Evolutionary conservation across 2,329 filamentous ascomycete species (phyloP).

Genomic region (Fulvia fulva): DNA sequence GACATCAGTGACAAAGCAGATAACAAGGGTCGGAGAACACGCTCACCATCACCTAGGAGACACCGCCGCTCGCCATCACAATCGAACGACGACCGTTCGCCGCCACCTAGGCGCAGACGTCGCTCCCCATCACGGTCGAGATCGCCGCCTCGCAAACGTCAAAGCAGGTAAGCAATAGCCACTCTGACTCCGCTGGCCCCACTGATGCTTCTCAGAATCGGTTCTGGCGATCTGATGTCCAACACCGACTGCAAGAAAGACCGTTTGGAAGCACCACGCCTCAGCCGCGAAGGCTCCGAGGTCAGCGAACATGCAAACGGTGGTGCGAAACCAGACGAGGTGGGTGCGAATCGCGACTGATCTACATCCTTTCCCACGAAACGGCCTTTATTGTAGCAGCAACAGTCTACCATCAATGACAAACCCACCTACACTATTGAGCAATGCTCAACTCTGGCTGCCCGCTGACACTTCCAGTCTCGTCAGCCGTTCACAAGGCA

Average conservation of each 20-base stretch:
- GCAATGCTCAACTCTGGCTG: neutral
- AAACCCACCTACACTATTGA: neutral
- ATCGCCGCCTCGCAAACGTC: slow-evolving; percentile 27
- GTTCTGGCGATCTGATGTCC: slow-evolving; percentile 19
- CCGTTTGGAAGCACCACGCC: slow-evolving; percentile 11
- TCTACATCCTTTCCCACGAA: neutral
- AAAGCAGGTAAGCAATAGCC: neutral
- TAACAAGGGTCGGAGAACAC: neutral
- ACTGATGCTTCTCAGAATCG: slow-evolving; percentile 1
- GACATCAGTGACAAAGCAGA: neutral
- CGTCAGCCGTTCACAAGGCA: neutral
- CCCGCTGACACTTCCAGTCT: neutral
- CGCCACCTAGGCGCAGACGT: neutral
- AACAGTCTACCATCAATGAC: neutral
- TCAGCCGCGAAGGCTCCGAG: slow-evolving; percentile 16
- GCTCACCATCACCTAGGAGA: slow-evolving; percentile 4
- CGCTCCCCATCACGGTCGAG: slow-evolving; percentile 8
- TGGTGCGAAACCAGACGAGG: slow-evolving; percentile 1
- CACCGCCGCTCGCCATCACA: neutral
- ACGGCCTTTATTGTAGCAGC: neutral
- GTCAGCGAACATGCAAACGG: neutral
- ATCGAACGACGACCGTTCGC: neutral
- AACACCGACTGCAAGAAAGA: slow-evolving; percentile 11
- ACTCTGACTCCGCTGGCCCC: neutral
- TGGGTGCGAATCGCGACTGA: neutral